Evolutionary conservation across 2,329 filamentous ascomycete species (phyloP).

Genomic region (Penicillium aurantiogriseum): DNA sequence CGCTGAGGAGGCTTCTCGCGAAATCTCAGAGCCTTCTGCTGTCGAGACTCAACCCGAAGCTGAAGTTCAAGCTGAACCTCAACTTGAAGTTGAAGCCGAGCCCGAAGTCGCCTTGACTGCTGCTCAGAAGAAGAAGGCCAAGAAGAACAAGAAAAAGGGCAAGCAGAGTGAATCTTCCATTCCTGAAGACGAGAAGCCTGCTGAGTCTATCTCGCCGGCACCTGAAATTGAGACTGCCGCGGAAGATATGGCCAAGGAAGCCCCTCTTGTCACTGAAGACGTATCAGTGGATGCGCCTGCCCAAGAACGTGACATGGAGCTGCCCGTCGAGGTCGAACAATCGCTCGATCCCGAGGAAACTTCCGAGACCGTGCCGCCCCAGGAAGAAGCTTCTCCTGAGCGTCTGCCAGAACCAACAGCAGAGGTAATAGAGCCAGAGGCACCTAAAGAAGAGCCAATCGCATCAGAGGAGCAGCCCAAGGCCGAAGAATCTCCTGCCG

Average conservation of each 20-base stretch:
- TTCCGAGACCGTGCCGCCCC: background rate
- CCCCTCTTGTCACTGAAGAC: background rate
- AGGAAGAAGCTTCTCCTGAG: background rate
- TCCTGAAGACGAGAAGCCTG: slow-evolving; percentile 12
- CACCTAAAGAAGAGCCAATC: background rate
- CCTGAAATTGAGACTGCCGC: background rate
- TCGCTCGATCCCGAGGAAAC: background rate
- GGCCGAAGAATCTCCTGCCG: background rate
- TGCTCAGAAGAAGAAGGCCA: slow-evolving; percentile 35
- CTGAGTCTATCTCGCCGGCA: slow-evolving; percentile 3
- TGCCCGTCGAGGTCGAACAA: slow-evolving; percentile 3
- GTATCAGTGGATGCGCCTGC: background rate
- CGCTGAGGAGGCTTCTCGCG: background rate
- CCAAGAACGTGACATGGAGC: background rate
- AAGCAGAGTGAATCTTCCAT: slow-evolving; percentile 18
- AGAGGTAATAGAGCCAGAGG: background rate
- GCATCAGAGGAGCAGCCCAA: background rate
- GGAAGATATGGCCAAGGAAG: slow-evolving; percentile 1
- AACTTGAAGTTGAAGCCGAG: slow-evolving; percentile 9
- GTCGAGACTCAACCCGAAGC: background rate
- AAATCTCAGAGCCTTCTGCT: background rate
- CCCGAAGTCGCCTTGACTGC: slow-evolving; percentile 19
- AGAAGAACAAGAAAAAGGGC: slow-evolving; percentile 36
- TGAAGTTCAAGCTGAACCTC: background rate
- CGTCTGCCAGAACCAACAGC: background rate